These are phyloP conservation scores for Cercospora brassicicola DNA, from an alignment of 2,329 filamentous ascomycete genomes.

Conservation along the genomic window DNA sequence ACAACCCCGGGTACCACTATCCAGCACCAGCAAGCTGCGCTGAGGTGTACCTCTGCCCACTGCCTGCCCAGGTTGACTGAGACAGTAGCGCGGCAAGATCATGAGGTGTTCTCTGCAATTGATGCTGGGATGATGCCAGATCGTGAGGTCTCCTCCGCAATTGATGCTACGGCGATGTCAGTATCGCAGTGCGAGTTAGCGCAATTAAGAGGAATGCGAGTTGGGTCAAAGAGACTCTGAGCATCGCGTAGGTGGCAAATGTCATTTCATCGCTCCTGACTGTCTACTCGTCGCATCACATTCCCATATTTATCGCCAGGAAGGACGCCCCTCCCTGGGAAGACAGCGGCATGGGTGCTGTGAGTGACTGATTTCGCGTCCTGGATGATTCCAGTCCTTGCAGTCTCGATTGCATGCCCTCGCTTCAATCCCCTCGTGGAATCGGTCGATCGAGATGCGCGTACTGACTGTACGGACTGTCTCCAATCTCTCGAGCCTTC, in stretches of 20 bases:
- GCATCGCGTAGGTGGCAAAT: background rate
- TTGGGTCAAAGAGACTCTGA: background rate
- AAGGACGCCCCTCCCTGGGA: background rate
- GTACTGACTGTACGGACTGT: background rate
- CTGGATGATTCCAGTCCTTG: background rate
- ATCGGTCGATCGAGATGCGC: background rate
- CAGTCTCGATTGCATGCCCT: background rate
- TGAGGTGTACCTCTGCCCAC: slow-evolving; percentile 33
- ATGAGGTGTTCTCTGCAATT: background rate
- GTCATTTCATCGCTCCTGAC: background rate
- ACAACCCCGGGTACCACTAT: slow-evolving; percentile 20
- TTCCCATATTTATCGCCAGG: background rate
- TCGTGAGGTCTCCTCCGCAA: background rate
- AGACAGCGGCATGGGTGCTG: background rate
- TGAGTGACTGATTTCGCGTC: background rate
- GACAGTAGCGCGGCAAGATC: background rate
- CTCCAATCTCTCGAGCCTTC: background rate
- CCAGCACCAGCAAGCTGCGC: slow-evolving; percentile 36
- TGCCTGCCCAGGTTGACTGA: background rate
- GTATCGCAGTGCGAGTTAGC: background rate
- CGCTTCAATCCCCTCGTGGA: background rate
- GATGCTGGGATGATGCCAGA: too few relatives aligned
- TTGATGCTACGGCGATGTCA: background rate
- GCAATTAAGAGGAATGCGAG: background rate
- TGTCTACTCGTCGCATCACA: background rate